phyloP scores from a whole-genome alignment of 176 grass and related monocot genomes.

The Aegilops bicornis region DNA sequence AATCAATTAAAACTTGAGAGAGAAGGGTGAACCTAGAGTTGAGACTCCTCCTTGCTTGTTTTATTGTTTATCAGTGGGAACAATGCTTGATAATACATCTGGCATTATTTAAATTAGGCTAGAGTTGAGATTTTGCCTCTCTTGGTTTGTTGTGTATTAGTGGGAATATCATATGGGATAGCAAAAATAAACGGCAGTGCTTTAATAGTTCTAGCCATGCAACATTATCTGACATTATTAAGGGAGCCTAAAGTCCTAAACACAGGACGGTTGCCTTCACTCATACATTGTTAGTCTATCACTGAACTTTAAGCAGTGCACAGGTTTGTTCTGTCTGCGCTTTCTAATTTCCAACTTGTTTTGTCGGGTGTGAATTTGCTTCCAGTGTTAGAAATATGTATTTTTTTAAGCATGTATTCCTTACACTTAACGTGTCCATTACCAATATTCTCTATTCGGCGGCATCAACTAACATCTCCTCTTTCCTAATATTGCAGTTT shows the following conservation, averaged over 20 bases:
- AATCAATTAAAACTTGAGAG: not conserved
- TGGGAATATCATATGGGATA: not conserved
- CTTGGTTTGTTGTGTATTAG: not conserved
- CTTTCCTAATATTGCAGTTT: conserved; percentile 54
- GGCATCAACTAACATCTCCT: conserved; percentile 20
- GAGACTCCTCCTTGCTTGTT: not conserved
- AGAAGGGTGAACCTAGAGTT: not conserved
- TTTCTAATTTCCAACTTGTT: not conserved
- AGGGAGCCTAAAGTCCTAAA: not conserved
- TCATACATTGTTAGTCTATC: not conserved
- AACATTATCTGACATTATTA: not conserved
- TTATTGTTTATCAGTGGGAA: not conserved
- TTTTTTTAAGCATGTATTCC: not conserved
- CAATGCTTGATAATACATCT: not conserved
- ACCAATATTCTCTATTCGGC: not conserved
- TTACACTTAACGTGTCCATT: not conserved
- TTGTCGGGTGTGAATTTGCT: not conserved
- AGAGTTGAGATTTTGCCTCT: not conserved
- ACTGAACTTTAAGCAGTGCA: not conserved
- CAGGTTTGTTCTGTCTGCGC: not conserved
- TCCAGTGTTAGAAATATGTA: not conserved
- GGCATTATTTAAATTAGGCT: not conserved
- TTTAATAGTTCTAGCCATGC: not conserved
- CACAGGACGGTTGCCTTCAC: not conserved
- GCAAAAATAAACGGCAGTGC: not conserved